A percentile compares a stretch with the other conserved stretches of the same genome.
phyloP scores from a whole-genome alignment of 306 rosid species.

The Malus orientalis region DNA sequence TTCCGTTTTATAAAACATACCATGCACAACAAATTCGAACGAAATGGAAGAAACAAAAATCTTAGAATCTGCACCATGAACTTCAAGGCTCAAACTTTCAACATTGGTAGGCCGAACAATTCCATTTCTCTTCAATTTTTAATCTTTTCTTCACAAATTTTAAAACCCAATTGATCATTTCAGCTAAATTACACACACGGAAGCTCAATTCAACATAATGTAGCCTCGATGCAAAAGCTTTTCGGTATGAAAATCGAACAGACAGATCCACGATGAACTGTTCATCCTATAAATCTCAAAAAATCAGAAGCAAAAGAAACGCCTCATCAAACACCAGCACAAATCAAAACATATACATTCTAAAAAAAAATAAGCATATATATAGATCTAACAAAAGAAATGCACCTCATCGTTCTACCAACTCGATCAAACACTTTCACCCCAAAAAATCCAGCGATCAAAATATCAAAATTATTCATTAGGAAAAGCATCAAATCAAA shows the following conservation, averaged over 20 bases:
- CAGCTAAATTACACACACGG: background rate
- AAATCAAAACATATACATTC: background rate
- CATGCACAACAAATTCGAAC: conserved; percentile 3
- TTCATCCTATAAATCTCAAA: background rate
- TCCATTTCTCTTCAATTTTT: background rate
- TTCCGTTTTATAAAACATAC: background rate
- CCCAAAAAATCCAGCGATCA: background rate
- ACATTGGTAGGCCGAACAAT: background rate
- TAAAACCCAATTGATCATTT: background rate
- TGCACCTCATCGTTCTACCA: background rate
- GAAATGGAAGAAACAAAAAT: background rate
- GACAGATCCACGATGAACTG: background rate
- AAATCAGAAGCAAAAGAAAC: conserved; percentile 7
- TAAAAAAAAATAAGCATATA: no score
- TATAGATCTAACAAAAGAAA: conserved; percentile 21
- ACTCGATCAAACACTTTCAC: background rate
- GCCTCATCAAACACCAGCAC: background rate
- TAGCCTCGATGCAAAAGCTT: background rate
- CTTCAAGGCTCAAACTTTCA: background rate
- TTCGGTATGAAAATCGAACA: background rate
- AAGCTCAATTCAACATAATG: background rate
- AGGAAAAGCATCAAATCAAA: background rate
- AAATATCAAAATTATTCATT: background rate
- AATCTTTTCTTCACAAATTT: background rate
- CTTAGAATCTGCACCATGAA: conserved; percentile 1